A percentile compares a stretch with the other conserved stretches of the same genome.
phyloP scores from a whole-genome alignment of 1,284 basidiomycete species.

The Microbotryum violaceum region DNA sequence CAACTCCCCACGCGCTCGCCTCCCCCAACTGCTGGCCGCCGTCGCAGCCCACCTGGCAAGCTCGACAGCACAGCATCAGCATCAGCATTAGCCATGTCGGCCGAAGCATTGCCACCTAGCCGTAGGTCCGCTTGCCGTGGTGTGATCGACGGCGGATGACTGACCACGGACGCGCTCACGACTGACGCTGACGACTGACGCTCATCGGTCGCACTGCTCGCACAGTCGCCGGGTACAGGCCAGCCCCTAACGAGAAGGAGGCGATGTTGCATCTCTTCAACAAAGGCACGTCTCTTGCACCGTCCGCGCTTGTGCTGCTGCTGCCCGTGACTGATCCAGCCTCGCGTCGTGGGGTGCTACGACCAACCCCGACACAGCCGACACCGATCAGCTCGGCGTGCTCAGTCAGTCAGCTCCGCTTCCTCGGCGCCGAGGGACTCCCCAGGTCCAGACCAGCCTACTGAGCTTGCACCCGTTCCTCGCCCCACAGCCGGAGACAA shows the following conservation, averaged over 20 bases:
- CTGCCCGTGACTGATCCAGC: background rate
- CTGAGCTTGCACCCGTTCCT: background rate
- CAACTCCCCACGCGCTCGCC: too few species aligned
- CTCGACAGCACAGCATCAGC: too few species aligned
- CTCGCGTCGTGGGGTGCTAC: background rate
- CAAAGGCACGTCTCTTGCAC: conserved; percentile 12
- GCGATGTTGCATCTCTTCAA: conserved; percentile 20
- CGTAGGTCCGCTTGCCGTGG: conserved; percentile 11
- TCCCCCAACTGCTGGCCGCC: too few species aligned
- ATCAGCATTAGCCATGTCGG: conserved; percentile 4
- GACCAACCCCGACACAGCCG: conserved; percentile 21
- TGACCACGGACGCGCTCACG: too few species aligned
- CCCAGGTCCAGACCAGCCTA: background rate
- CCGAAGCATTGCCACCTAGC: conserved; percentile 15
- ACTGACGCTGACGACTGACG: background rate
- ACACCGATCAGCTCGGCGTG: conserved; percentile 35
- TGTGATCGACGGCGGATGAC: too few species aligned
- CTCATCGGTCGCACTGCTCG: background rate
- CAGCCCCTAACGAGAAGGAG: conserved; percentile 13
- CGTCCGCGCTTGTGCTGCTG: too few species aligned
- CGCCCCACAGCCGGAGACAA: conserved; percentile 32
- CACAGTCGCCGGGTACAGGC: conserved; percentile 20
- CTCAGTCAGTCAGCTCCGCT: conserved; percentile 18
- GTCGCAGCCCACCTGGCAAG: too few species aligned
- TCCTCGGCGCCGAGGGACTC: conserved; percentile 1